Evolutionary conservation across 176 grass and related monocot genomes (phyloP), one percentile per base, ranked within the genome.

Genomic region (Triticum urartu): DNA sequence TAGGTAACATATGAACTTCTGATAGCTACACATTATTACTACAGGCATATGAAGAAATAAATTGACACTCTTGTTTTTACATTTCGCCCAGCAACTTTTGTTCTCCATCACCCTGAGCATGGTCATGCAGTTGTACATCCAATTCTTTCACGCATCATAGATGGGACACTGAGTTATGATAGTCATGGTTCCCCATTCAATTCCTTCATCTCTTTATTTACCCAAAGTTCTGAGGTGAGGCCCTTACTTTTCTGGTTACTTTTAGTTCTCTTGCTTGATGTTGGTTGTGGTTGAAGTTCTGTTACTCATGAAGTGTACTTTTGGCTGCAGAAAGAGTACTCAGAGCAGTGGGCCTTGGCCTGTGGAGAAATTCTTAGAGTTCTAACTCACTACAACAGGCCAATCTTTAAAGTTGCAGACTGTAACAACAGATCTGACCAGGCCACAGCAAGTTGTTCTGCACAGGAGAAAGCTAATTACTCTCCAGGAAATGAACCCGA

Each of bases 291-390:
- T 50, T 38, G 18, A 61, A 92, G 34, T 83, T 72, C 36, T 72
- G 26, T 52, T 84, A 3, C 58, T 81, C 45, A 83, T 72, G 75
- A 81, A 75, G 25, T 42, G 18, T 79, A 48, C 36, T 71, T 81
- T 75, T 47, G 3, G 66, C 66, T 84, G 61, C 94, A 99, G 97
- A 94, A 99, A 87, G 94, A 99, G 68, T 99, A 94, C 65, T 97
- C 89, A 17, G 97, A 97, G 71, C 97, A 99, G 86, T 99, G 97
- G 97, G 97, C 94, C 81, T 91, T 99, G 81, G 97, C 97, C 42
- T 99, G 97, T 87, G 97, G 94, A 58, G 97, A 99, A 91, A 97
- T 99, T 82, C 91, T 99, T 77, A 90, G 97, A 77, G 90, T 99
- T 63, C 84, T 99, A 73, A 99, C 97, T 58, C 97, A 99, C 91